phyloP scores from a whole-genome alignment of 2,329 filamentous ascomycete species.

The Apiospora phragmitis region DNA sequence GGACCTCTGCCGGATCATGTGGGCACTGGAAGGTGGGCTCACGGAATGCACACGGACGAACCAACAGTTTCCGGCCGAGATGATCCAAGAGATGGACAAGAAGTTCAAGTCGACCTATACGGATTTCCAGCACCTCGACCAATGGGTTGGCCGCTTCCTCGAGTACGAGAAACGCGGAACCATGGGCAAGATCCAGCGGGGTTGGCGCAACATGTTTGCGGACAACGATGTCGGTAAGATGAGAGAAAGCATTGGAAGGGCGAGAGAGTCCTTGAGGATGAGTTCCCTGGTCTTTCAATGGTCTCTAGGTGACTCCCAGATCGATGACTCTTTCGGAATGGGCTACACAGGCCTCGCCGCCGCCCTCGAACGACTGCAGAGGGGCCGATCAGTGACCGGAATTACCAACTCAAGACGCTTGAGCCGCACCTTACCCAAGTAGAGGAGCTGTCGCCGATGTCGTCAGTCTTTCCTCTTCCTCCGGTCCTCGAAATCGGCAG shows the following conservation, averaged over 20 bases:
- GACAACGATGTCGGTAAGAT: constrained; percentile 64
- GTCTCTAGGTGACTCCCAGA: constrained; percentile 59
- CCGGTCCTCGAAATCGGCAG: constrained; percentile 11
- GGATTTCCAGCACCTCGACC: constrained; percentile 64
- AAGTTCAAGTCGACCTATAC: constrained; percentile 62
- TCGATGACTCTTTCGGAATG: constrained; percentile 62
- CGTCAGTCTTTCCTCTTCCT: constrained; percentile 14
- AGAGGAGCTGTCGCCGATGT: constrained; percentile 19
- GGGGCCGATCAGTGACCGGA: constrained; percentile 26
- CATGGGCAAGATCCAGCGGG: constrained; percentile 59
- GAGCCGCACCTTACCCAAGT: constrained; percentile 21
- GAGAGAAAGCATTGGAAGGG: constrained; percentile 55
- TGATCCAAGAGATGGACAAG: constrained; percentile 63
- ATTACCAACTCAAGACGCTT: constrained; percentile 30
- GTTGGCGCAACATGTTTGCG: constrained; percentile 64
- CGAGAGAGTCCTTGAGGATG: constrained; percentile 62
- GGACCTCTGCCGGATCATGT: constrained; percentile 65
- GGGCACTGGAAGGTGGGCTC: constrained; percentile 68
- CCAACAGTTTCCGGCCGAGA: constrained; percentile 58
- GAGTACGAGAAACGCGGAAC: constrained; percentile 63
- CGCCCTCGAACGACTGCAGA: constrained; percentile 56
- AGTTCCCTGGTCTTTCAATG: constrained; percentile 66
- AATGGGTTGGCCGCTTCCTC: constrained; percentile 61
- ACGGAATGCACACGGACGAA: constrained; percentile 50
- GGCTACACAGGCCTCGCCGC: constrained; percentile 68